Conservation (phyloP, 2,329 filamentous ascomycete genomes). For the Pseudogymnoascus sp. region DNA sequence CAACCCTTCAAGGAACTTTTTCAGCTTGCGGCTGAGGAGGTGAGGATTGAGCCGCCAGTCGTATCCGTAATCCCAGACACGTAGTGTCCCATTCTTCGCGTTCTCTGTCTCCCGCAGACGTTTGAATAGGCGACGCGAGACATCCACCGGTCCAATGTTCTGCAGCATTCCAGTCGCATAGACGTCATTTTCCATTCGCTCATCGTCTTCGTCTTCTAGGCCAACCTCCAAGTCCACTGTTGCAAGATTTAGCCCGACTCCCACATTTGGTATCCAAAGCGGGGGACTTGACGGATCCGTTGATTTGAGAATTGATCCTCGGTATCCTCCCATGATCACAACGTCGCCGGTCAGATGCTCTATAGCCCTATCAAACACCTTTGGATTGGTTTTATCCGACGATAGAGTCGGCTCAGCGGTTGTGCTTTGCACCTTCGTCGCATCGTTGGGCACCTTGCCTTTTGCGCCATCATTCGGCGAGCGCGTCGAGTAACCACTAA, state of each 20-base stretch:
- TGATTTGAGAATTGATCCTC: constrained; percentile 82
- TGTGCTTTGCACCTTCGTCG: not conserved
- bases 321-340: constrained; percentile 82
- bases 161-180: constrained; percentile 83
- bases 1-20: constrained; percentile 63
- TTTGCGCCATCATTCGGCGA: not conserved
- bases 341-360: constrained; percentile 73
- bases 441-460: not conserved
- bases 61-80: constrained; percentile 86
- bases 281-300: constrained; percentile 77
- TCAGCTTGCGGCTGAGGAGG: constrained; percentile 63
- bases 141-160: constrained; percentile 85
- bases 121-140: constrained; percentile 74
- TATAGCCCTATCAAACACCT: constrained; percentile 44
- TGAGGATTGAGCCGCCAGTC: constrained; percentile 88
- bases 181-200: constrained; percentile 73
- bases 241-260: constrained; percentile 82
- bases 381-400: constrained; percentile 36
- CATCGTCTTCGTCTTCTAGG: constrained; percentile 72
- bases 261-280: constrained; percentile 79
- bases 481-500: constrained; percentile 15
- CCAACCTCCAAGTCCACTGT: constrained; percentile 89
- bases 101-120: constrained; percentile 69
- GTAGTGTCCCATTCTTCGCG: constrained; percentile 59
- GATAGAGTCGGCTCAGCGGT: not conserved